These are phyloP conservation scores for Leccinum obscurum DNA, from an alignment of 768 basidiomycete genomes.

Conservation along the genomic window DNA sequence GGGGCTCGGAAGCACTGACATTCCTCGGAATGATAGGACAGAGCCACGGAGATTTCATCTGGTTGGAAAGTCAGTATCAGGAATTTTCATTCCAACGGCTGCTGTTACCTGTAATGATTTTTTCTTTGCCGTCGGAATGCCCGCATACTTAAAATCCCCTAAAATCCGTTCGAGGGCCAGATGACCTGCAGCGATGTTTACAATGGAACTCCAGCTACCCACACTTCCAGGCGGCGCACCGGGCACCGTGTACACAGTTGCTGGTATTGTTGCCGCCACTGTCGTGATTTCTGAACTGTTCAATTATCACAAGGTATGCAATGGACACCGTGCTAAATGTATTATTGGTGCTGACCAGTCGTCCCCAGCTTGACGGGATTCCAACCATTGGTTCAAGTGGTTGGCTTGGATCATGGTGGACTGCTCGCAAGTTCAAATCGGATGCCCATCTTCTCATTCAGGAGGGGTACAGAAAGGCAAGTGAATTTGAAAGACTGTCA, in stretches of 20 bases:
- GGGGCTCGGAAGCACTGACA: too few species aligned
- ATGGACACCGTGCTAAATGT: background rate
- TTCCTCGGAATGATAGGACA: too few species aligned
- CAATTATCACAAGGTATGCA: too few species aligned
- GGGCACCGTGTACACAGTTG: slow-evolving; percentile 7
- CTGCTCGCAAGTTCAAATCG: too few species aligned
- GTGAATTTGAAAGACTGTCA: background rate
- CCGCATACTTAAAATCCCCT: too few species aligned
- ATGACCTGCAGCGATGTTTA: slow-evolving; percentile 1
- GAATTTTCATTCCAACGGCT: too few species aligned
- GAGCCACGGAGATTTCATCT: too few species aligned
- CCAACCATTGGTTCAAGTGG: slow-evolving; percentile 23
- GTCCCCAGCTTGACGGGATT: slow-evolving; percentile 27
- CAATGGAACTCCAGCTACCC: background rate
- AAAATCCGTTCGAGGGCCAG: too few species aligned
- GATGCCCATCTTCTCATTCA: slow-evolving; percentile 20
- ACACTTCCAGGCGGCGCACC: slow-evolving; percentile 2
- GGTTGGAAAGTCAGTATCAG: too few species aligned
- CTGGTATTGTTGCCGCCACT: slow-evolving; percentile 8
- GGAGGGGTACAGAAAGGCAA: slow-evolving; percentile 17
- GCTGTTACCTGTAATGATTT: too few species aligned
- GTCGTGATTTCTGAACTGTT: slow-evolving; percentile 5
- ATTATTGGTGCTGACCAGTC: background rate
- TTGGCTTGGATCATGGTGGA: too few species aligned
- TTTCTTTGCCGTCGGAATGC: too few species aligned